Percentiles rank a stretch among this genome's conserved stretches.
These are phyloP conservation scores for Brassica napus DNA, from an alignment of 345 rosid genomes.

Conservation along the genomic window Da-Ae NC_063436.1:7093501-7094000, in stretches of 20 bases:
- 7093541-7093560: not conserved
- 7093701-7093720: not conserved
- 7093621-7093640: not conserved
- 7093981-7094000: too few species aligned
- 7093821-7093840: too few species aligned
- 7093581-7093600: constrained; percentile 21
- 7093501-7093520: constrained; percentile 17
- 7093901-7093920: too few species aligned
- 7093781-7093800: too few species aligned
- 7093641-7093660: not conserved
- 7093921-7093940: too few species aligned
- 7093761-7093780: not conserved
- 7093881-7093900: too few species aligned
- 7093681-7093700: not conserved
- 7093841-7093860: too few species aligned
- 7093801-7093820: too few species aligned
- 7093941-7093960: too few species aligned
- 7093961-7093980: too few species aligned
- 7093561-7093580: too few species aligned
- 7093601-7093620: not conserved
- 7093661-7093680: not conserved
- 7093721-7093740: not conserved
- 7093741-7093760: not conserved
- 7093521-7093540: not conserved
- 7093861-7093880: too few species aligned